Evolutionary conservation across 2,329 filamentous ascomycete genomes (phyloP).

Genomic region (Penicillium sp.): DNA sequence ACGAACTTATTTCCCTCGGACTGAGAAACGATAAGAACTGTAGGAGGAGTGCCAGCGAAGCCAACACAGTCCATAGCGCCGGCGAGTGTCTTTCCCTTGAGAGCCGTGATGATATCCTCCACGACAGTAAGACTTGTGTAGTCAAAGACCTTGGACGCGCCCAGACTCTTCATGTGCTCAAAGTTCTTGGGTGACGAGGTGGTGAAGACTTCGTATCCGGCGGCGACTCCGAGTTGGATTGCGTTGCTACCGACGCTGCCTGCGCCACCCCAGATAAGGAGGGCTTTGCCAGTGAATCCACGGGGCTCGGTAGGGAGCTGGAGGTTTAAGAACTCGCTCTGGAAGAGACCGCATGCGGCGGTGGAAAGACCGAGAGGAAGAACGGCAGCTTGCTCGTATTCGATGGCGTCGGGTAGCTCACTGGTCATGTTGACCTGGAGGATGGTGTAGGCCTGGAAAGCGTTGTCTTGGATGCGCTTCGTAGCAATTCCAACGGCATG

Average conservation of each 20-base stretch:
- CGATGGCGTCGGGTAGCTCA: slow-evolving; percentile 30
- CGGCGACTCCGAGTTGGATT: slow-evolving; percentile 46
- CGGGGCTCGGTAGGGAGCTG: slow-evolving; percentile 12
- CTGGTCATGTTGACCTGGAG: slow-evolving; percentile 16
- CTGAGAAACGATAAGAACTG: neutral
- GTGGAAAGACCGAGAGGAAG: slow-evolving; percentile 39
- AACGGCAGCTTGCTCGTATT: slow-evolving; percentile 34
- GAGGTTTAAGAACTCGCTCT: slow-evolving; percentile 17
- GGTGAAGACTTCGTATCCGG: slow-evolving; percentile 45
- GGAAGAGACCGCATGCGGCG: slow-evolving; percentile 35
- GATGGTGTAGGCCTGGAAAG: slow-evolving; percentile 32
- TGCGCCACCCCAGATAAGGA: slow-evolving; percentile 57
- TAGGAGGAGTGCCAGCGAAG: neutral
- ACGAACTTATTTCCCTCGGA: neutral
- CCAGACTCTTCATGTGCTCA: slow-evolving; percentile 47
- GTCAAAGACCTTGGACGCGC: slow-evolving; percentile 49
- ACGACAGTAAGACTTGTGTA: slow-evolving; percentile 35
- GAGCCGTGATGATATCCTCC: slow-evolving; percentile 13
- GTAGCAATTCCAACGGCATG: neutral
- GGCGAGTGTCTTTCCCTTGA: slow-evolving; percentile 31
- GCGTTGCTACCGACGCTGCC: slow-evolving; percentile 49
- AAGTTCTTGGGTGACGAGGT: slow-evolving; percentile 47
- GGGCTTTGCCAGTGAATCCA: slow-evolving; percentile 16
- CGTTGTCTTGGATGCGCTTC: slow-evolving; percentile 11
- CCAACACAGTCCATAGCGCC: slow-evolving; percentile 14